Evolutionary conservation across 1,284 basidiomycete species (phyloP), one percentile per base, ranked within the genome.

Genomic region (Microbotryum saponariae): DNA sequence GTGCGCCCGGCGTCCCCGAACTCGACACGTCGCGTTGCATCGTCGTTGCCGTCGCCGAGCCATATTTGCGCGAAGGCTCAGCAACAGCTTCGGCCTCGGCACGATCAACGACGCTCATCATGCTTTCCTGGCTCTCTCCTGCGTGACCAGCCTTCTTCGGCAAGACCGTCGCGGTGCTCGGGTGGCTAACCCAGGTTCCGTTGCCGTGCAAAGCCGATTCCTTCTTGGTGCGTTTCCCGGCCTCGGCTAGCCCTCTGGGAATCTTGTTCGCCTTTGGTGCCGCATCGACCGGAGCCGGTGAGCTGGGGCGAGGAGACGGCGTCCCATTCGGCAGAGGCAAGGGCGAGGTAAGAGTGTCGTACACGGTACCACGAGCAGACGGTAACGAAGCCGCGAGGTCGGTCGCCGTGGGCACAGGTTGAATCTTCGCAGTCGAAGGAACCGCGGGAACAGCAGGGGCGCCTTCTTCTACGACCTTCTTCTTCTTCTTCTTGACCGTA

Each of bases 61-160:
- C 58, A 48, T 68, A 68, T 46, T 46, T 47, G 7, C 66, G 29
- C 29, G 64, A 65, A 1, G 62, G 55, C 33, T 44, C 29, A 7
- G 14, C n/a, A 21, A 57, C 49, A 14, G 48, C 60, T 56, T 50
- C 48, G n/a, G 54, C 59, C 23, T 65, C 66, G 8, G 63, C 66
- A 20, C 64, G 64, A 51, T 66, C 64, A 21, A 68, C 66, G 23
- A 65, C 51, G 3, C 54, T 51, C 50, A 66, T 59, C 12, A 68
- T 51, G 23, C 52, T 56, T 48, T 66, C 64, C 45, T 66, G 59
- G 14, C 60, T 59, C 29, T 63, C 59, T 33, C 46, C 56, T 4
- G 59, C 66, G 20, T 60, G 44, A 20, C 25, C 10, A 23, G 48
- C 45, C 6, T 49, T 51, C 27, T 25, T 42, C 21, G 50, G 21